phyloP scores from a whole-genome alignment of 495 filamentous ascomycete genomes.

The Wilcoxina mikolae region DNA sequence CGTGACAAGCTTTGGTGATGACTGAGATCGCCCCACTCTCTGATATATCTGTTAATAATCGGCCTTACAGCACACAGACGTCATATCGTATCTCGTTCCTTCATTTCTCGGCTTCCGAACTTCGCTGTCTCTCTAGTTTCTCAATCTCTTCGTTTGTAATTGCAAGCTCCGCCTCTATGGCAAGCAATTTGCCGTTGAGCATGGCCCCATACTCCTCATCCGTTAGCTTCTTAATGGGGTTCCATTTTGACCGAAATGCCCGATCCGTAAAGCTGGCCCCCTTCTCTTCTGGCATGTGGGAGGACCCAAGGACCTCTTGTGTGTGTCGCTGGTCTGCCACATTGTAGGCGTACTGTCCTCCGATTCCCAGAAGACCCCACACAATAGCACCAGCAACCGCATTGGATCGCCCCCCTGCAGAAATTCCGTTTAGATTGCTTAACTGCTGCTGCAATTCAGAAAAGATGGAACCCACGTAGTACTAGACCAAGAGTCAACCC shows the following conservation, averaged over 20 bases:
- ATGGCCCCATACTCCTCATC: constrained; percentile 67
- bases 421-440: background rate
- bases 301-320: constrained; percentile 9
- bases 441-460: background rate
- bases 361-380: constrained; percentile 46
- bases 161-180: constrained; percentile 71
- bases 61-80: too few relatives aligned
- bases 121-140: constrained; percentile 31
- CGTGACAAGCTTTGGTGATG: too few relatives aligned
- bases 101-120: constrained; percentile 1
- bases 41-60: too few relatives aligned
- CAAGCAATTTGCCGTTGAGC: constrained; percentile 60
- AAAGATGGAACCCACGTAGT: constrained; percentile 12
- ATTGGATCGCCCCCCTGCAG: constrained; percentile 33
- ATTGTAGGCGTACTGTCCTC: constrained; percentile 47
- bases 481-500: constrained; percentile 20
- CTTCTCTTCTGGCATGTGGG: constrained; percentile 1
- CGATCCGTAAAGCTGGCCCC: constrained; percentile 16
- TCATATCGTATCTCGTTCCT: background rate
- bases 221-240: constrained; percentile 58
- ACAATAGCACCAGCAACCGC: constrained; percentile 47
- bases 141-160: constrained; percentile 73
- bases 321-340: constrained; percentile 34
- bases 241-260: constrained; percentile 50
- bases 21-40: too few relatives aligned